A percentile compares a stretch with the other conserved stretches of the same genome.
Evolutionary conservation across 2,329 filamentous ascomycete species (phyloP).

Genomic region (Epichloe sibirici): DNA sequence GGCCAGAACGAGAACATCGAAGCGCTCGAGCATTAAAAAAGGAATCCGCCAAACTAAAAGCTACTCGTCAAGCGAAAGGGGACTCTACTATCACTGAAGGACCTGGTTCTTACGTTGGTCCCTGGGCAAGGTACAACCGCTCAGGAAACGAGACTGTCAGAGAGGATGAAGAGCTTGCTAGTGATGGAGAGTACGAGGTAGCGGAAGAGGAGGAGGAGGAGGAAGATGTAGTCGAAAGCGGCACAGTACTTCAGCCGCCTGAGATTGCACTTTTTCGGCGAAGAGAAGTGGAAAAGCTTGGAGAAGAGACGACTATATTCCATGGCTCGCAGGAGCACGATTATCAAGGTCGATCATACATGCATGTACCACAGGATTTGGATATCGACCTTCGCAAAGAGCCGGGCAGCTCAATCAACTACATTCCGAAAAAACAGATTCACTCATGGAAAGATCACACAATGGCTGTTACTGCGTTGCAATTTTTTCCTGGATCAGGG

Average conservation of each 20-base stretch:
- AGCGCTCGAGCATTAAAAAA: slow-evolving; percentile 52
- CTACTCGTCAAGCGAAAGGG: slow-evolving; percentile 76
- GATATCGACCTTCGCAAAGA: slow-evolving; percentile 79
- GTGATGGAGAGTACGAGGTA: slow-evolving; percentile 67
- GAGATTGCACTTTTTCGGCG: slow-evolving; percentile 39
- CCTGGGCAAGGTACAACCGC: slow-evolving; percentile 77
- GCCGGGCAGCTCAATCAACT: slow-evolving; percentile 70
- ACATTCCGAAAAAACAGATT: slow-evolving; percentile 85
- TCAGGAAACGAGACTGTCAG: slow-evolving; percentile 62
- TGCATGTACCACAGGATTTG: slow-evolving; percentile 90
- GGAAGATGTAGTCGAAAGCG: slow-evolving; percentile 52
- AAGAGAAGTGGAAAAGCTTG: slow-evolving; percentile 46
- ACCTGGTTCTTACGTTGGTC: slow-evolving; percentile 78
- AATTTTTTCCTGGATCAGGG: slow-evolving; percentile 79
- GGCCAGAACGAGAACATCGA: slow-evolving; percentile 43
- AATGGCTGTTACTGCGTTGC: slow-evolving; percentile 77
- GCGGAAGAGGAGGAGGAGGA: slow-evolving; percentile 71
- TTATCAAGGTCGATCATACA: slow-evolving; percentile 91
- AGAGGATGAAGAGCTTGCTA: slow-evolving; percentile 63
- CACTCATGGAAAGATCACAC: slow-evolving; percentile 78
- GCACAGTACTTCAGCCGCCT: slow-evolving; percentile 46
- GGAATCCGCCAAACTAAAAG: slow-evolving; percentile 51
- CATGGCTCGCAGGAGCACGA: slow-evolving; percentile 75
- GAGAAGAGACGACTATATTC: slow-evolving; percentile 75
- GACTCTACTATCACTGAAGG: slow-evolving; percentile 76